Percentiles rank a stretch among this genome's conserved stretches.
These are phyloP conservation scores for Melaleuca quinquenervia DNA, from an alignment of 345 rosid species.

Conservation along the genomic window DNA sequence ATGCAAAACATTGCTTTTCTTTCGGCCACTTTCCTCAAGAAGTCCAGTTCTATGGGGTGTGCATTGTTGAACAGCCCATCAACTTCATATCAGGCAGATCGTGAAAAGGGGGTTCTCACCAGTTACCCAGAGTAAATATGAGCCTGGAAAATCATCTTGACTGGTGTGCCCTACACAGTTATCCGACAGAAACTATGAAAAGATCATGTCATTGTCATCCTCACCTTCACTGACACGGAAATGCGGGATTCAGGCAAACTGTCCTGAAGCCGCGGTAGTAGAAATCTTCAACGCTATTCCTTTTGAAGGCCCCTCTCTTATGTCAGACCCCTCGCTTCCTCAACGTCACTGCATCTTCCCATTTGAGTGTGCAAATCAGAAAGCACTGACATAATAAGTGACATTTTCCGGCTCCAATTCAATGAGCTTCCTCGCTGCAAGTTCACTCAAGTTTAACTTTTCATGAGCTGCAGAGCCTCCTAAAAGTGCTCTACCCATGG, in stretches of 20 bases:
- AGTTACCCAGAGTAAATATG: neutral
- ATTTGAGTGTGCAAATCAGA: constrained; percentile 33
- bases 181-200: neutral
- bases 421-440: constrained; percentile 33
- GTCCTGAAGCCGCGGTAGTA: constrained; percentile 7
- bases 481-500: constrained; percentile 47
- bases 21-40: neutral
- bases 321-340: constrained; percentile 23
- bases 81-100: neutral
- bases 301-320: constrained; percentile 27
- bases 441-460: constrained; percentile 32
- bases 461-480: constrained; percentile 23
- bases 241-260: neutral
- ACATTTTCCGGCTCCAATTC: constrained; percentile 40
- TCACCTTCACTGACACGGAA: neutral
- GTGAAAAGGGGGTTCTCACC: neutral
- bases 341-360: constrained; percentile 45
- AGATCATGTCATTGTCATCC: neutral
- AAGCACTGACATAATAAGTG: constrained; percentile 24
- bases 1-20: neutral
- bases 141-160: neutral
- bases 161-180: neutral
- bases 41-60: neutral
- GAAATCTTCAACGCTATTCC: constrained; percentile 25
- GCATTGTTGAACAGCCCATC: neutral